phyloP scores from a whole-genome alignment of 2,329 filamentous ascomycete genomes.

The Cladophialophora carrionii region DNA sequence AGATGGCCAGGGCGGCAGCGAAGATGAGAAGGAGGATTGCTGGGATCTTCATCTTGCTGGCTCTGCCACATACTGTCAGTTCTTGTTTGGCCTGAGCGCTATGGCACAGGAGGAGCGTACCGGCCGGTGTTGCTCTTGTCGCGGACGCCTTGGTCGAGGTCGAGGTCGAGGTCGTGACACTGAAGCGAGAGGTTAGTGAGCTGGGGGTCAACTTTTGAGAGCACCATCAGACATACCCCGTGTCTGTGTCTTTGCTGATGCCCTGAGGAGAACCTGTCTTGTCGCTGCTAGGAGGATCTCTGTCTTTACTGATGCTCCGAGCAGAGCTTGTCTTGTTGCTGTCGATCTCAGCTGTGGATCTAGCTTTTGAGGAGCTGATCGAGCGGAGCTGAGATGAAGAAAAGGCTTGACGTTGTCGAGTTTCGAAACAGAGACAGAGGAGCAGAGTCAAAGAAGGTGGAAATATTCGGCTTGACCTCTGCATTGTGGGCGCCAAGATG shows the following conservation, averaged over 20 bases:
- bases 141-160: background rate
- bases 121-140: background rate
- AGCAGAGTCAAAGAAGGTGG: background rate
- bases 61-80: background rate
- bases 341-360: background rate
- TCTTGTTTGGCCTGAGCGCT: background rate
- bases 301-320: background rate
- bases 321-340: background rate
- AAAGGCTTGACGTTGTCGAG: background rate
- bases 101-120: background rate
- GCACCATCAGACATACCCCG: background rate
- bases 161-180: background rate
- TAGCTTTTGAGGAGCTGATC: background rate
- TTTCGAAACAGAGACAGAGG: background rate
- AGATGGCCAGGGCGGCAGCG: background rate
- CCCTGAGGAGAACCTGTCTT: too few relatives aligned
- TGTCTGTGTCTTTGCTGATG: too few relatives aligned
- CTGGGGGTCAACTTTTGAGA: background rate
- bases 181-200: background rate
- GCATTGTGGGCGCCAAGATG: background rate
- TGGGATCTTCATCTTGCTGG: background rate
- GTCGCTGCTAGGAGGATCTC: background rate
- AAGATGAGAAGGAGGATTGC: background rate
- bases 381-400: background rate
- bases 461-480: background rate